phyloP scores from a whole-genome alignment of 2,329 filamentous ascomycete species.

The Hypocrella siamensis region DNA sequence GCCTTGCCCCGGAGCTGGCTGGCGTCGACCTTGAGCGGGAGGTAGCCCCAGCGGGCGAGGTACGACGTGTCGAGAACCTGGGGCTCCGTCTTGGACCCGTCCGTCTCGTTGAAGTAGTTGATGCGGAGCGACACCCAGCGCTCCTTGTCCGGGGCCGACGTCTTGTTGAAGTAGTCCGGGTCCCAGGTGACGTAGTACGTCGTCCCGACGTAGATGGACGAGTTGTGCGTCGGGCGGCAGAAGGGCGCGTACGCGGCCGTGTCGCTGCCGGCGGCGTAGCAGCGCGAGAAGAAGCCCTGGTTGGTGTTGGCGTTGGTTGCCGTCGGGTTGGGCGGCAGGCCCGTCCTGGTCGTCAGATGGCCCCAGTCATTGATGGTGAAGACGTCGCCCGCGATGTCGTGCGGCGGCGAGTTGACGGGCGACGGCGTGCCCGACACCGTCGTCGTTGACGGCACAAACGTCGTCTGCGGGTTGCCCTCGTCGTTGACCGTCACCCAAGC shows the following conservation, averaged over 20 bases:
- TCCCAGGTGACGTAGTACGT: conserved; percentile 47
- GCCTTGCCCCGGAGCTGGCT: conserved; percentile 8
- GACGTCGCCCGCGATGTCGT: conserved; percentile 29
- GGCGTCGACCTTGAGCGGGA: conserved; percentile 25
- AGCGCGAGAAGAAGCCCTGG: conserved; percentile 32
- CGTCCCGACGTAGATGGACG: conserved; percentile 24
- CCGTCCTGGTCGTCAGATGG: conserved; percentile 23
- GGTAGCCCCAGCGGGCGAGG: conserved; percentile 29
- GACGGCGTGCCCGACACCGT: conserved; percentile 28
- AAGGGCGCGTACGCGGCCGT: conserved; percentile 33
- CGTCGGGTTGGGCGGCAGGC: conserved; percentile 27
- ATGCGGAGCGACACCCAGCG: conserved; percentile 20
- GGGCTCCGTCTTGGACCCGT: conserved; percentile 20
- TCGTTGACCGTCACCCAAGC: conserved; percentile 37
- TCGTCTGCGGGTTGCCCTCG: conserved; percentile 26
- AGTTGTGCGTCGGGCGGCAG: conserved; percentile 29
- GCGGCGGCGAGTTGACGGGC: conserved; percentile 21
- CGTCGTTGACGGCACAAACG: conserved; percentile 31
- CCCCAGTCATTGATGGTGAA: conserved; percentile 20
- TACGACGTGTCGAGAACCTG: conserved; percentile 16
- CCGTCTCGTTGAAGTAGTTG: conserved; percentile 22
- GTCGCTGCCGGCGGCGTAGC: conserved; percentile 30
- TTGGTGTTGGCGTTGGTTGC: conserved; percentile 21
- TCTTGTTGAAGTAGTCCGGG: conserved; percentile 29
- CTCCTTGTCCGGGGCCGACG: conserved; percentile 17